These are phyloP conservation scores for Russula virescens DNA, from an alignment of 768 basidiomycete species.

Conservation along the genomic window DNA sequence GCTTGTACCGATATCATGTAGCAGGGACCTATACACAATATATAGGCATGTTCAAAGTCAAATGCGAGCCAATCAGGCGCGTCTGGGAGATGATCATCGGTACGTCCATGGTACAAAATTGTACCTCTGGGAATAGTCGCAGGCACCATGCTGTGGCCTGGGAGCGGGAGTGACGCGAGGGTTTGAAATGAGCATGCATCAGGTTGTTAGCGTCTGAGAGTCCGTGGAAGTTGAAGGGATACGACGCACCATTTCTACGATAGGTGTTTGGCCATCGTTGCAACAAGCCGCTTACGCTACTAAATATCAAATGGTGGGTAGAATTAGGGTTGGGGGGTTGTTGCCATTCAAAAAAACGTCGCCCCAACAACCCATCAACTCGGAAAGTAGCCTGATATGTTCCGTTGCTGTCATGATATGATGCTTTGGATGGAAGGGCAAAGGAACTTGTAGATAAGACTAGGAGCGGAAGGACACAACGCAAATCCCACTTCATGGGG, in stretches of 20 bases:
- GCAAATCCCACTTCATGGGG: not conserved
- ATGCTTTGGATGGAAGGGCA: conserved; percentile 1
- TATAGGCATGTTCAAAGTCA: conserved; percentile 18
- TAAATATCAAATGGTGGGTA: conserved; percentile 35
- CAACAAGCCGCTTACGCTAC: conserved; percentile 32
- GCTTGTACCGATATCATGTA: conserved; percentile 10
- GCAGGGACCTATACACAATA: conserved; percentile 8
- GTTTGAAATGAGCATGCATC: not conserved
- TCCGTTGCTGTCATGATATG: conserved; percentile 26
- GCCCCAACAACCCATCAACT: not conserved
- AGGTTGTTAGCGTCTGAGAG: too few relatives aligned
- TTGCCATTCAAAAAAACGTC: conserved; percentile 10
- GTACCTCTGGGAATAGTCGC: conserved; percentile 20
- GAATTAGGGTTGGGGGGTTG: conserved; percentile 27
- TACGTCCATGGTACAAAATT: conserved; percentile 22
- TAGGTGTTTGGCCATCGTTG: conserved; percentile 38
- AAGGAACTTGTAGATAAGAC: not conserved
- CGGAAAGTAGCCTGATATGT: conserved; percentile 21
- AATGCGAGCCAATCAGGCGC: conserved; percentile 21
- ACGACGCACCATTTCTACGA: conserved; percentile 19
- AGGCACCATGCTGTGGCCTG: conserved; percentile 21
- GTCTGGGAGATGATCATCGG: not conserved
- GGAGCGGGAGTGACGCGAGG: not conserved
- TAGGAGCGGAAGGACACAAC: not conserved
- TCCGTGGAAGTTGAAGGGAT: too few relatives aligned